Base-by-base conservation (phyloP, 163 green algal genomes). In the Chlamydomonas reinhardtii region DNA sequence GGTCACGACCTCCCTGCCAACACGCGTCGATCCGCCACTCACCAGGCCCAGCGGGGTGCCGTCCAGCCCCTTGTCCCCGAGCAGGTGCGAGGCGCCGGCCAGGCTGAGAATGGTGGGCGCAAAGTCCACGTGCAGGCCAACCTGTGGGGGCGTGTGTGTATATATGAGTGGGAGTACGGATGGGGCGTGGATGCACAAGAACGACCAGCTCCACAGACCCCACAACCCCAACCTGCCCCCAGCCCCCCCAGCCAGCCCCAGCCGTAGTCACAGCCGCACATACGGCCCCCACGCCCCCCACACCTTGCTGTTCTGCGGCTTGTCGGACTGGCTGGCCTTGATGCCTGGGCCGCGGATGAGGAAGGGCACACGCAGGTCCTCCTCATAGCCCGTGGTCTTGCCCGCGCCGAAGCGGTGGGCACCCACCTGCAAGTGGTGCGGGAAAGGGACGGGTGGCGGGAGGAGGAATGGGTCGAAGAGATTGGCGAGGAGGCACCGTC, bases 311-410 rank as follows among this genome's bases (percentile, higher is more conserved):
- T 87, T 87, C 4, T 37, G 17, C 1, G 72, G 72, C 59, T 87
- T 82, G 29, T 37, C 22, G 61, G 39, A 71, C 11, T 82, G 56
- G 29, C 72, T 82, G 4, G 82, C 61, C 39, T 69, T 74, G 48
- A 91, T 78, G 56, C 88, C 88, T 27, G 88, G 88, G 19, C 88
- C 84, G 24, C 74, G 34, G 72, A 92, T 90, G 32, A 90, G 43
- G 74, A 92, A 90, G 22, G 88, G 88, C 39, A 92, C 85, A 12
- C 85, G 80, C n/a, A 92, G 34, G n/a, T 90, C 84, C 72, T 90
- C 84, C 37, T 92, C 82, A 35, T 92, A 92, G 1, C 75, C 56
- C 25, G 64, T 84, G 34, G 76, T 54, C 84, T 92, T 92, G 59
- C 85, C 84, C 29, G 82, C 82, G n/a, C 82, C 82, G 82, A 87